These are phyloP conservation scores for Calonectria leucothoes DNA, from an alignment of 2,329 filamentous ascomycete species.

Conservation along the genomic window DNA sequence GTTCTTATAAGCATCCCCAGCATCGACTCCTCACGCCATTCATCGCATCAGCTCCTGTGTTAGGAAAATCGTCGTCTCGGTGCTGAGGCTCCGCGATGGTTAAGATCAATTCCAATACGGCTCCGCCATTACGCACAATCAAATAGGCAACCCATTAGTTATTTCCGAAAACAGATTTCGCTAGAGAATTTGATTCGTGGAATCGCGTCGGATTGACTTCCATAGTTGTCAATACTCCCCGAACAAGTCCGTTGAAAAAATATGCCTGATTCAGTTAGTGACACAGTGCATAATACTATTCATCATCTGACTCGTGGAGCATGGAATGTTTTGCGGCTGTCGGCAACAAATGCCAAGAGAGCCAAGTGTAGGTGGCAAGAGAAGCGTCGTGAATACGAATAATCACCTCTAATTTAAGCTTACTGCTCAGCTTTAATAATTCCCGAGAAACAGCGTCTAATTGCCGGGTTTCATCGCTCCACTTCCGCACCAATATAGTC, in stretches of 20 bases:
- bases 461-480: neutral
- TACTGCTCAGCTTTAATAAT: neutral
- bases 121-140: neutral
- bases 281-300: neutral
- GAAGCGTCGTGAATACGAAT: neutral
- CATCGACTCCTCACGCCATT: neutral
- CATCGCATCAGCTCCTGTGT: neutral
- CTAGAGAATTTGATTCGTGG: neutral
- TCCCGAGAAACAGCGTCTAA: neutral
- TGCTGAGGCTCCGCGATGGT: neutral
- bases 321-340: neutral
- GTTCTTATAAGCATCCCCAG: neutral
- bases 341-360: neutral
- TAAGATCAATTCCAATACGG: neutral
- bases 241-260: neutral
- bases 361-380: neutral
- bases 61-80: neutral
- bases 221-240: slow-evolving; percentile 16
- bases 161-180: neutral
- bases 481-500: too few species aligned
- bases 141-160: neutral
- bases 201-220: neutral
- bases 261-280: neutral
- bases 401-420: neutral
- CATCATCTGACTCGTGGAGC: neutral